Evolutionary conservation across 2,329 filamentous ascomycete genomes (phyloP).

Genomic region (Pestalotiopsis sp.): DNA sequence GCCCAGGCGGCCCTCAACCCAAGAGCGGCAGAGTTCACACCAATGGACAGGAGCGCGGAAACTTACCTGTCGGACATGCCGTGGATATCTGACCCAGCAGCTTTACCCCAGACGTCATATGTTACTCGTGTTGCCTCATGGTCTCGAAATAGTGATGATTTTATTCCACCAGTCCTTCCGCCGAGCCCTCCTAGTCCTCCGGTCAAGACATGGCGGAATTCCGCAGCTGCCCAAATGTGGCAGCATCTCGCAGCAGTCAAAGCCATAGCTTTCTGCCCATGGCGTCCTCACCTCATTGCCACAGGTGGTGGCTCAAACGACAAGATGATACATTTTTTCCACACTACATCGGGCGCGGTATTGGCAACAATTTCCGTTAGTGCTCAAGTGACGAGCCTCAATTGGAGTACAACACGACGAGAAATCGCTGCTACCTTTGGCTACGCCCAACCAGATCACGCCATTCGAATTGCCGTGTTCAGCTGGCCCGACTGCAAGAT

Average conservation of each 20-base stretch:
- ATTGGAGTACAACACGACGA: slow-evolving; percentile 82
- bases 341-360: slow-evolving; percentile 77
- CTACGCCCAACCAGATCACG: slow-evolving; percentile 87
- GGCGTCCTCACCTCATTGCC: slow-evolving; percentile 83
- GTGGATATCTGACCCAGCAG: neutral
- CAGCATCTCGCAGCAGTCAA: slow-evolving; percentile 87
- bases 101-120: neutral
- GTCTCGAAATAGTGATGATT: neutral
- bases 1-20: neutral
- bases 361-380: slow-evolving; percentile 90
- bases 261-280: slow-evolving; percentile 94
- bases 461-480: slow-evolving; percentile 87
- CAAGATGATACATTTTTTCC: slow-evolving; percentile 94
- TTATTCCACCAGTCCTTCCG: neutral
- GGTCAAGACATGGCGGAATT: slow-evolving; percentile 50
- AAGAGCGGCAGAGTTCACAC: neutral
- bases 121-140: neutral
- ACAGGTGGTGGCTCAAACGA: slow-evolving; percentile 94
- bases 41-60: neutral
- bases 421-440: slow-evolving; percentile 95
- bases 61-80: neutral
- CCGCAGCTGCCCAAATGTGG: slow-evolving; percentile 70
- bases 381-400: slow-evolving; percentile 88
- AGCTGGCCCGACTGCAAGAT: slow-evolving; percentile 90
- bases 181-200: neutral